Percentiles rank a stretch among this genome's conserved stretches.
Conservation (phyloP, 1,139 yeast species). For the Citeromyces hawaiiensis region DNA sequence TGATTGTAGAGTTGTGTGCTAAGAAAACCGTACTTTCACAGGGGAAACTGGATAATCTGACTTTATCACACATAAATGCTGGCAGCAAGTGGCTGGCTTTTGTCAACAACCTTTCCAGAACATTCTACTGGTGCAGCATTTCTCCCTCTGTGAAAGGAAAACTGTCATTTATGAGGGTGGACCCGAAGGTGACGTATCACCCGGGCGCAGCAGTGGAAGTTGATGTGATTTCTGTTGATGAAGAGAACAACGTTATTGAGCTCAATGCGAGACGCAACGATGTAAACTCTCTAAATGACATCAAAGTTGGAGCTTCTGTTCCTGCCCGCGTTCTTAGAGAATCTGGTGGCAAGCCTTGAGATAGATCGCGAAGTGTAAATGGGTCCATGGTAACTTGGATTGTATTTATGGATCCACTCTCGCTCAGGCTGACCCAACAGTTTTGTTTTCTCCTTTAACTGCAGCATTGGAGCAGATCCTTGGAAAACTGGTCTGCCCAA, state of each 20-base stretch:
- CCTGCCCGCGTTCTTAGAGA: slow-evolving; percentile 59
- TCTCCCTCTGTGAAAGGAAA: slow-evolving; percentile 61
- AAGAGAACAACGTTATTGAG: slow-evolving; percentile 33
- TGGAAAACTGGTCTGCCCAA: slow-evolving; percentile 74
- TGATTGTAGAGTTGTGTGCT: slow-evolving; percentile 55
- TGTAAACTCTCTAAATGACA: slow-evolving; percentile 32
- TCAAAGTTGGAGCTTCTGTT: slow-evolving; percentile 41
- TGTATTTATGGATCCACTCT: slow-evolving; percentile 58
- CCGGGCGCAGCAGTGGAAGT: slow-evolving; percentile 60
- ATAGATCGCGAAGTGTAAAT: slow-evolving; percentile 57
- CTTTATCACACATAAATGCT: slow-evolving; percentile 24
- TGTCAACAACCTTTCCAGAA: slow-evolving; percentile 39
- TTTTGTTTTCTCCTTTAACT: slow-evolving; percentile 65
- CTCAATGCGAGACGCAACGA: slow-evolving; percentile 35
- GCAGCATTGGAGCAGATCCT: slow-evolving; percentile 65
- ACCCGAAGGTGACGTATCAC: slow-evolving; percentile 45
- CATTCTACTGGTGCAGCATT: slow-evolving; percentile 54
- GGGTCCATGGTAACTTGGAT: slow-evolving; percentile 65
- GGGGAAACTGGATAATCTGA: slow-evolving; percentile 14
- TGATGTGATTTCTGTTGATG: slow-evolving; percentile 38
- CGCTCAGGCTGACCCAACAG: slow-evolving; percentile 63
- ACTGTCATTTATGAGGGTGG: slow-evolving; percentile 51
- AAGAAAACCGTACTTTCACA: slow-evolving; percentile 25
- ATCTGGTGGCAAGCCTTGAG: slow-evolving; percentile 41
- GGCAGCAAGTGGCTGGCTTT: slow-evolving; percentile 34